phyloP scores from a whole-genome alignment of 768 basidiomycete species.

The Lentinula edodes region DNA sequence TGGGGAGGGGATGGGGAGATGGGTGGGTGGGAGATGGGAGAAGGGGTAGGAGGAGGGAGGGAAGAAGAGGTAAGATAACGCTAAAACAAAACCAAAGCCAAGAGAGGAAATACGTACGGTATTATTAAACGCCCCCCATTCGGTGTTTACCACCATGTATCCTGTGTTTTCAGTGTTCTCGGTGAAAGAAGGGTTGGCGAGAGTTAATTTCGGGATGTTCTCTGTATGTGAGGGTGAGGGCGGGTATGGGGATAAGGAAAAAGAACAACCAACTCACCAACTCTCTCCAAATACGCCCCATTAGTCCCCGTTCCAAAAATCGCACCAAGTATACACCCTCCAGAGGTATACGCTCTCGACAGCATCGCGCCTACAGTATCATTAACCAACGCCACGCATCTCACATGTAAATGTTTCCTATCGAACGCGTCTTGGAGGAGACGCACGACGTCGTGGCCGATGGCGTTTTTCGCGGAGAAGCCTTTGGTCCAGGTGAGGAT shows the following conservation, averaged over 20 bases:
- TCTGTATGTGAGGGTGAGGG: no score
- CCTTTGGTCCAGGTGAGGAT: constrained; percentile 97
- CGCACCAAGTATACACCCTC: constrained; percentile 81
- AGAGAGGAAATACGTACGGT: no score
- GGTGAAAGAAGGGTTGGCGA: no score
- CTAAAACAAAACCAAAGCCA: no score
- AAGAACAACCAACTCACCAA: no score
- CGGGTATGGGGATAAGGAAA: no score
- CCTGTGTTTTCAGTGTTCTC: no score
- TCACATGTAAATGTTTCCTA: constrained; percentile 86
- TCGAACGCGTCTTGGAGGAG: constrained; percentile 91
- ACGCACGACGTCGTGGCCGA: constrained; percentile 85
- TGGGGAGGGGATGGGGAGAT: no score
- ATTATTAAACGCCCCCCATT: constrained; percentile 99
- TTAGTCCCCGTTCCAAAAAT: constrained; percentile 99
- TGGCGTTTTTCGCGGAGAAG: constrained; percentile 85
- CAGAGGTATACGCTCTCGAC: constrained; percentile 89
- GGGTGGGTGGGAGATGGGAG: no score
- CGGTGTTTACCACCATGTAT: constrained; percentile 93
- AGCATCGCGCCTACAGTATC: constrained; percentile 95
- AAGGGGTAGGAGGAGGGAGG: no score
- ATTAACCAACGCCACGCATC: constrained; percentile 89
- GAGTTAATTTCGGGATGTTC: constrained; percentile 78
- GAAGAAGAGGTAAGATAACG: no score
- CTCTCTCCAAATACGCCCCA: constrained; percentile 87